Conservation (phyloP, 2,329 filamentous ascomycete species). For the Pseudonectria foliicola region DNA sequence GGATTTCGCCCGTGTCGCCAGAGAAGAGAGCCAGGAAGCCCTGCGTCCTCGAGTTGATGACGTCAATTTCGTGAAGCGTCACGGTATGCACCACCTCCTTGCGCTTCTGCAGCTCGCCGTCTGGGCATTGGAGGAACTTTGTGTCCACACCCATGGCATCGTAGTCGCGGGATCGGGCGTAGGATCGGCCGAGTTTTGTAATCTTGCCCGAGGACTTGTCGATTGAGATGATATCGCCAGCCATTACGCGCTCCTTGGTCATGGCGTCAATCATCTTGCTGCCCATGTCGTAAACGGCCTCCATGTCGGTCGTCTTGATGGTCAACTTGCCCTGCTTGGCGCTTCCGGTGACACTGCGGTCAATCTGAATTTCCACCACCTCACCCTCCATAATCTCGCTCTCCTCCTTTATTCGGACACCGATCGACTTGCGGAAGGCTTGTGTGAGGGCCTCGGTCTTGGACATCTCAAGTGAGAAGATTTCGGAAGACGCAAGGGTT, state of each 20-base stretch:
- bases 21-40: conserved; percentile 96
- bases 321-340: conserved; percentile 99
- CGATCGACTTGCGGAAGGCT: conserved; percentile 98
- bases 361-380: conserved; percentile 97
- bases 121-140: conserved; percentile 95
- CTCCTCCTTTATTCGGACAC: conserved; percentile 96
- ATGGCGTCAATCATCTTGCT: conserved; percentile 99
- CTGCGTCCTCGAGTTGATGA: conserved; percentile 98
- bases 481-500: conserved; percentile 89
- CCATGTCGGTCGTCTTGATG: conserved; percentile 99
- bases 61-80: conserved; percentile 94
- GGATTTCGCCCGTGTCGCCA: conserved; percentile 94
- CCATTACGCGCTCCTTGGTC: conserved; percentile 99
- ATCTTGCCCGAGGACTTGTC: conserved; percentile 98
- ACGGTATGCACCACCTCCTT: conserved; percentile 97
- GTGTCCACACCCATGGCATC: conserved; percentile 98
- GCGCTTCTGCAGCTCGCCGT: conserved; percentile 94
- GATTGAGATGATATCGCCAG: conserved; percentile 95
- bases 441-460: conserved; percentile 98
- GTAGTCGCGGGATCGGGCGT: conserved; percentile 92
- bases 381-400: conserved; percentile 99
- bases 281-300: conserved; percentile 98
- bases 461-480: conserved; percentile 98
- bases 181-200: conserved; percentile 91
- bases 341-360: conserved; percentile 89